Evolutionary conservation across 2,329 filamentous ascomycete genomes (phyloP).

Genomic region (Aspergillus sp.): DNA sequence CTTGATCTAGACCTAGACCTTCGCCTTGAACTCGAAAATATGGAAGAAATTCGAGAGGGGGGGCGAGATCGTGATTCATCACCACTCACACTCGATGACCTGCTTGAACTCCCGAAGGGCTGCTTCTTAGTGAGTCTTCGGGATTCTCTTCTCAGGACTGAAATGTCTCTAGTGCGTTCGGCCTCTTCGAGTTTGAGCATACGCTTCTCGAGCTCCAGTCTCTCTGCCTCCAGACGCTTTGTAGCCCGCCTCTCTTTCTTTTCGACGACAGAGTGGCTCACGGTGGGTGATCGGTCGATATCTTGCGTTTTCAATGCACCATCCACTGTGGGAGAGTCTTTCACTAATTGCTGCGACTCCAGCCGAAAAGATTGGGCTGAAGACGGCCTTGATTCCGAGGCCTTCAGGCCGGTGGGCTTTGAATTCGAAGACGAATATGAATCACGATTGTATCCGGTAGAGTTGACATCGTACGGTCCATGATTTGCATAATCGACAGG

Average conservation of each 20-base stretch:
- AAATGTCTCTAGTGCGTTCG: conserved; percentile 16
- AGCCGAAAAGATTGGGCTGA: conserved; percentile 1
- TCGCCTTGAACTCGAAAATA: conserved; percentile 29
- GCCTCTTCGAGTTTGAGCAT: conserved; percentile 26
- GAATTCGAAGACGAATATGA: conserved; percentile 1
- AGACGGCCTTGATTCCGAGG: conserved; percentile 1
- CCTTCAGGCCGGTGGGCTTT: neutral
- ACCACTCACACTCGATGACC: conserved; percentile 31
- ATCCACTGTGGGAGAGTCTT: conserved; percentile 7
- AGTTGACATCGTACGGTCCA: neutral
- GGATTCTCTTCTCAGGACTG: conserved; percentile 20
- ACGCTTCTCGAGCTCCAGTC: conserved; percentile 27
- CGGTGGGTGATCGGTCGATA: conserved; percentile 19
- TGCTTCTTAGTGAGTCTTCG: conserved; percentile 38
- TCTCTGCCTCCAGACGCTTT: conserved; percentile 32
- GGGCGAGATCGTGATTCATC: conserved; percentile 26
- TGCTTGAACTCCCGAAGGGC: conserved; percentile 27
- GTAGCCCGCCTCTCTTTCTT: conserved; percentile 33
- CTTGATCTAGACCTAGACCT: conserved; percentile 29
- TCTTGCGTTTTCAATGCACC: conserved; percentile 11
- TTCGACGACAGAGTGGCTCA: conserved; percentile 17
- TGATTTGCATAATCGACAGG: neutral
- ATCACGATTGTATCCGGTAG: neutral
- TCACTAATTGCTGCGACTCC: conserved; percentile 1
- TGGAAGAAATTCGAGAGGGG: conserved; percentile 23